Conservation (phyloP, 139 green algal species). For the Tetradesmus lagerheimii region DNA sequence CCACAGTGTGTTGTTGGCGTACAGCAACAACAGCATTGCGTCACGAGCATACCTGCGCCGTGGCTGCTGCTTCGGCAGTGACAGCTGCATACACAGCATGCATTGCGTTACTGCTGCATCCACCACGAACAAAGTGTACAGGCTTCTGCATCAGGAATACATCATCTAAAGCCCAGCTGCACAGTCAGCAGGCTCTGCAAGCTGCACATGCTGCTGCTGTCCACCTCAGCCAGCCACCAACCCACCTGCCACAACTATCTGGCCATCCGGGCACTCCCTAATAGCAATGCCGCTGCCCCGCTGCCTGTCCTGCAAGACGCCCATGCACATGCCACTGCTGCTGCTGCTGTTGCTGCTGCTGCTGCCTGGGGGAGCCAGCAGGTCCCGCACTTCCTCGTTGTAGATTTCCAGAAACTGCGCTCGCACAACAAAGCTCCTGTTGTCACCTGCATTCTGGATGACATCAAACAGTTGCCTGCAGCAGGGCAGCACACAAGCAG, state of each 20-base stretch:
- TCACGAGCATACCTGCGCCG: too few species aligned
- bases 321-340: conserved; percentile 28
- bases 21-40: too few species aligned
- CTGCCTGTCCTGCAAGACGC: conserved; percentile 38
- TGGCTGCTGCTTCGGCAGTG: too few species aligned
- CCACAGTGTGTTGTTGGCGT: neutral
- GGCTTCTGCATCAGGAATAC: too few species aligned
- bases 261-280: conserved; percentile 33
- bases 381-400: conserved; percentile 85
- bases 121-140: too few species aligned
- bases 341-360: conserved; percentile 24
- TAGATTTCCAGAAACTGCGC: conserved; percentile 91
- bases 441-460: neutral
- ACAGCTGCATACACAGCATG: too few species aligned
- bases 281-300: conserved; percentile 12
- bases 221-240: neutral
- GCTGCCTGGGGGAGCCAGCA: conserved; percentile 50
- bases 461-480: conserved; percentile 27
- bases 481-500: neutral
- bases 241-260: conserved; percentile 35
- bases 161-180: too few species aligned
- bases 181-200: too few species aligned
- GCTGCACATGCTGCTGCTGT: neutral
- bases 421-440: conserved; percentile 80
- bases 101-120: too few species aligned